Conservation (phyloP, 176 grass and related monocot species). For the Alopecurus myosuroides region DNA sequence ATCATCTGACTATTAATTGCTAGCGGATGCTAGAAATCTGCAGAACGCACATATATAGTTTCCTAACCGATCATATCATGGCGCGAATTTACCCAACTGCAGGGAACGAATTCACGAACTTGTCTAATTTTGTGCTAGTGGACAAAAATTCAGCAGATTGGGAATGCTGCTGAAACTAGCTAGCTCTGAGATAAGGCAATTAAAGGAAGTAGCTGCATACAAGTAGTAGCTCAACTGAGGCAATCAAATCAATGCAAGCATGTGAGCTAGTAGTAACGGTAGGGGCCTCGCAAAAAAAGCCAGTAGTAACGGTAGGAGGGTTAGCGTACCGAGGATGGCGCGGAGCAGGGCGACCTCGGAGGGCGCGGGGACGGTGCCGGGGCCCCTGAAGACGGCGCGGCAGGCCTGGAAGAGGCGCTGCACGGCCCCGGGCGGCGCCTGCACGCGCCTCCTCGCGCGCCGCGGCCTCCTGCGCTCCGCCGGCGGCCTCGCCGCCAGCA, state of each 20-base stretch:
- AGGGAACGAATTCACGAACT: too few species aligned
- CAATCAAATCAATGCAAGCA: neutral
- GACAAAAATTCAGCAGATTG: neutral
- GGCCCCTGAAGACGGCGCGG: slow-evolving; percentile 68
- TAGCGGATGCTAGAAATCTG: neutral
- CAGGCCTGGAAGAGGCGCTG: slow-evolving; percentile 81
- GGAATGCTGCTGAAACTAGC: too few species aligned
- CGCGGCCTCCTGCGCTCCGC: too few species aligned
- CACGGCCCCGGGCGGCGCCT: slow-evolving; percentile 10
- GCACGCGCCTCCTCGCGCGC: neutral
- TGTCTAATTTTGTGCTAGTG: neutral
- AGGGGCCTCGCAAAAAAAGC: too few species aligned
- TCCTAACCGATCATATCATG: too few species aligned
- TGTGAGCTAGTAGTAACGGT: too few species aligned
- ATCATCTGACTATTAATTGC: too few species aligned
- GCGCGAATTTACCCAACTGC: too few species aligned
- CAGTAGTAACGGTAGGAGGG: neutral
- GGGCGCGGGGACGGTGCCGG: slow-evolving; percentile 62
- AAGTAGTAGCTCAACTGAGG: neutral
- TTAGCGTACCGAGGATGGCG: slow-evolving; percentile 48
- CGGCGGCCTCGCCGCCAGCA: neutral
- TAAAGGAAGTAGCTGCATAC: neutral
- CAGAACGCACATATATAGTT: too few species aligned
- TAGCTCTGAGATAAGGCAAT: too few species aligned
- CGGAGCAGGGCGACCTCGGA: slow-evolving; percentile 52